Conservation (phyloP, 805 yeast species). For the Yamadazyma kitorensis region DNA sequence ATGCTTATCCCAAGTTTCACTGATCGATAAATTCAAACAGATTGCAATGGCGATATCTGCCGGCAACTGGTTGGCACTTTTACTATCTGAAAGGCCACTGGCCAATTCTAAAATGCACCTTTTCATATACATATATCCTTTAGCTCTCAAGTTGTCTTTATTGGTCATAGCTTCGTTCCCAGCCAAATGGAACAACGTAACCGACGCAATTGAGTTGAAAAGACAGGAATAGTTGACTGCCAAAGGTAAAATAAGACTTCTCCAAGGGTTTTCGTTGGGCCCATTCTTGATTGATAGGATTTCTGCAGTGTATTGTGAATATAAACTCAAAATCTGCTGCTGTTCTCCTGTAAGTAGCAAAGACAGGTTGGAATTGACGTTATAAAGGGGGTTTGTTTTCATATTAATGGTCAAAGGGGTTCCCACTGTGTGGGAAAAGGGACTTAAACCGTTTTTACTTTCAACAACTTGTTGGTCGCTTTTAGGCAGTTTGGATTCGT, state of each 20-base stretch:
- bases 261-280: constrained; percentile 67
- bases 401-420: constrained; percentile 10
- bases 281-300: constrained; percentile 66
- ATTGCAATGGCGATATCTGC: constrained; percentile 67
- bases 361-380: constrained; percentile 8
- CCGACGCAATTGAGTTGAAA: constrained; percentile 61
- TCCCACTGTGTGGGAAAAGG: constrained; percentile 1
- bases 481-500: not conserved
- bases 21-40: constrained; percentile 58
- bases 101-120: constrained; percentile 58
- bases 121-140: constrained; percentile 58
- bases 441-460: not conserved
- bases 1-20: constrained; percentile 69
- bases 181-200: constrained; percentile 60
- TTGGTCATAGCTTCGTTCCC: constrained; percentile 36
- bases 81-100: constrained; percentile 43
- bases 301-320: constrained; percentile 35
- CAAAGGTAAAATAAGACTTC: constrained; percentile 53
- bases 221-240: constrained; percentile 55
- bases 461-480: not conserved
- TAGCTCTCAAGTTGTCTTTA: constrained; percentile 41
- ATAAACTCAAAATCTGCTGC: constrained; percentile 34
- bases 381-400: constrained; percentile 6
- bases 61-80: constrained; percentile 32
- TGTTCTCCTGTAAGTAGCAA: constrained; percentile 28